Evolutionary conservation across 1,139 yeast genomes (phyloP).

Genomic region (Blastobotrys serpentis): DNA sequence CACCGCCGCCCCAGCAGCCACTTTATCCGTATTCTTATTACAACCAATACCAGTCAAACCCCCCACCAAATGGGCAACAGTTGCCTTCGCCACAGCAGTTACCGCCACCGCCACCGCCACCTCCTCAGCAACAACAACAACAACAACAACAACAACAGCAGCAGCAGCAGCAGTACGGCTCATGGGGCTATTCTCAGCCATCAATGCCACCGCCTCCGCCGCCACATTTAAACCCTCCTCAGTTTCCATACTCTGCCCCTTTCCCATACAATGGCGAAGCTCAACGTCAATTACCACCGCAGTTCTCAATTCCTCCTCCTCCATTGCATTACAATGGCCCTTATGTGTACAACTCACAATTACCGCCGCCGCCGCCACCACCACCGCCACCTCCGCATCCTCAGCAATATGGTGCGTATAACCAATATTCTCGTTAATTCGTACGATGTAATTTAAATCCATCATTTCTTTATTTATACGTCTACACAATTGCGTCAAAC

Average conservation of each 20-base stretch:
- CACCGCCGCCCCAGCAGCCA: not conserved
- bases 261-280: slow-evolving; percentile 5
- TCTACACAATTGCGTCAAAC: not conserved
- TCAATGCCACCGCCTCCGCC: slow-evolving; percentile 15
- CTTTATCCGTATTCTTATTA: slow-evolving; percentile 7
- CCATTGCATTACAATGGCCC: not conserved
- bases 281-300: slow-evolving; percentile 6
- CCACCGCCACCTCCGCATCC: slow-evolving; percentile 18
- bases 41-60: slow-evolving; percentile 4
- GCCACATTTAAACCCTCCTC: slow-evolving; percentile 2
- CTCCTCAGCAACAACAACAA: slow-evolving; percentile 10
- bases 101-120: slow-evolving; percentile 12
- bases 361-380: slow-evolving; percentile 20
- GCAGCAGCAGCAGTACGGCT: slow-evolving; percentile 14
- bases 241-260: not conserved
- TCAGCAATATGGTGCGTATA: slow-evolving; percentile 7
- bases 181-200: slow-evolving; percentile 10
- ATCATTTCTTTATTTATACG: too few relatives aligned
- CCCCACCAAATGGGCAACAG: slow-evolving; percentile 17
- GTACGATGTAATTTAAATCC: too few relatives aligned
- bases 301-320: not conserved
- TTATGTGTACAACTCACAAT: slow-evolving; percentile 4
- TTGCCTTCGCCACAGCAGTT: slow-evolving; percentile 16
- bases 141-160: slow-evolving; percentile 13
- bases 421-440: not conserved